A percentile compares a stretch with the other conserved stretches of the same genome.
These are phyloP conservation scores for Patellifolia procumbens DNA, from an alignment of 179 eudicot genomes.

Conservation along the genomic window DNA sequence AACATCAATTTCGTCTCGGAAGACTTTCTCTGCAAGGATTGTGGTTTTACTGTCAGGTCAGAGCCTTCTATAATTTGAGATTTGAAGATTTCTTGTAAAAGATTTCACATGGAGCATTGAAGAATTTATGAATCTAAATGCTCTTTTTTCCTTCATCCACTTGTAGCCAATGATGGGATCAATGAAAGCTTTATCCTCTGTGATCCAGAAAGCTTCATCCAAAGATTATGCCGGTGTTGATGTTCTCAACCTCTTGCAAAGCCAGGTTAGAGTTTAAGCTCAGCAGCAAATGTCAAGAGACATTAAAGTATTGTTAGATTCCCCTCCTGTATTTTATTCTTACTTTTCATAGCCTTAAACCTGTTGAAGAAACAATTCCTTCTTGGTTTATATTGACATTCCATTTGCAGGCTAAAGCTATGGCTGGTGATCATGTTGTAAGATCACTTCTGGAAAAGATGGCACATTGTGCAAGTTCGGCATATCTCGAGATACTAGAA, in stretches of 20 bases:
- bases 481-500: slow-evolving; percentile 90
- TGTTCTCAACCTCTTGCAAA: slow-evolving; percentile 89
- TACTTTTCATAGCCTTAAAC: not conserved
- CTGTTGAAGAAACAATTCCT: not conserved
- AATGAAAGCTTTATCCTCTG: slow-evolving; percentile 82
- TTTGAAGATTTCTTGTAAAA: not conserved
- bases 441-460: slow-evolving; percentile 86
- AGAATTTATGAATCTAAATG: not conserved
- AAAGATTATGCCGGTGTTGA: slow-evolving; percentile 68
- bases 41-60: slow-evolving; percentile 98
- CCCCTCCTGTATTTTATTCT: not conserved
- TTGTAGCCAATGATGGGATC: slow-evolving; percentile 91
- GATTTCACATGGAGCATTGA: not conserved
- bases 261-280: slow-evolving; percentile 58
- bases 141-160: not conserved
- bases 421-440: slow-evolving; percentile 95
- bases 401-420: slow-evolving; percentile 74
- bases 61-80: slow-evolving; percentile 20
- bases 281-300: slow-evolving; percentile 6
- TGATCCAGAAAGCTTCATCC: slow-evolving; percentile 68
- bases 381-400: slow-evolving; percentile 16
- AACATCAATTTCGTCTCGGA: slow-evolving; percentile 88
- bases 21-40: slow-evolving; percentile 91
- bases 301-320: slow-evolving; percentile 4
- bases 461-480: slow-evolving; percentile 80